Percentiles rank a stretch among this genome's conserved stretches.
These are phyloP conservation scores for Xylaria grammica DNA, from an alignment of 495 filamentous ascomycete genomes.

Conservation along the genomic window DNA sequence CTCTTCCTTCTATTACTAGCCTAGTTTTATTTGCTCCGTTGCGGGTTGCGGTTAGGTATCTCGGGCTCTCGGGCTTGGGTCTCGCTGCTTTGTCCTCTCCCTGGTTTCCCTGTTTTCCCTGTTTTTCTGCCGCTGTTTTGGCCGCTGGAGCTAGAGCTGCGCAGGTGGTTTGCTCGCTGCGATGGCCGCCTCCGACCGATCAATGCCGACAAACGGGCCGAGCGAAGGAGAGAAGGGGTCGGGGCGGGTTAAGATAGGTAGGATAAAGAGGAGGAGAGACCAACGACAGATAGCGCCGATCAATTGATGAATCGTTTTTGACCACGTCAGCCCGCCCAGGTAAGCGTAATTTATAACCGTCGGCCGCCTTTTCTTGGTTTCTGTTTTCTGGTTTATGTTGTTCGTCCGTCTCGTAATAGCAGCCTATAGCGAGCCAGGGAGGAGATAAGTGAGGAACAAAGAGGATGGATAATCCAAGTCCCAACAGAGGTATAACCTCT, in stretches of 20 bases:
- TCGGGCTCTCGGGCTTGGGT: background rate
- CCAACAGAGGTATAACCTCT: constrained; percentile 4
- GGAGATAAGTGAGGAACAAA: background rate
- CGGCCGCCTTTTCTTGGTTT: background rate
- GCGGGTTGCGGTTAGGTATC: background rate
- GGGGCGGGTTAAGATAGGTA: background rate
- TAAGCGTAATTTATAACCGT: too few species aligned
- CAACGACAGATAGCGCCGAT: background rate
- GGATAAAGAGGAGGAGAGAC: background rate
- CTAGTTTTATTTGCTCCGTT: background rate
- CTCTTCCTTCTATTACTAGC: constrained; percentile 9
- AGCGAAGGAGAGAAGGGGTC: background rate
- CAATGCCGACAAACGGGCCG: constrained; percentile 19
- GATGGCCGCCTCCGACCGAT: constrained; percentile 18
- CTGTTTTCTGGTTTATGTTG: background rate
- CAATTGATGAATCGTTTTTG: background rate
- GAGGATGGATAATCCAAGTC: background rate
- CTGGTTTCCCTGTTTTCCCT: background rate
- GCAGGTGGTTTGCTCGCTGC: constrained; percentile 2
- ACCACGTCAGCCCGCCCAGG: background rate
- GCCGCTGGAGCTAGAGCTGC: background rate
- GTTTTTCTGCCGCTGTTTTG: too few species aligned
- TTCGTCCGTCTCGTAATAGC: background rate
- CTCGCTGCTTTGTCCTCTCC: background rate
- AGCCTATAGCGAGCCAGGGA: background rate